A percentile compares a stretch with the other conserved stretches of the same genome.
Evolutionary conservation across 2,329 filamentous ascomycete genomes (phyloP).

Genomic region (Mariannaea elegans): DNA sequence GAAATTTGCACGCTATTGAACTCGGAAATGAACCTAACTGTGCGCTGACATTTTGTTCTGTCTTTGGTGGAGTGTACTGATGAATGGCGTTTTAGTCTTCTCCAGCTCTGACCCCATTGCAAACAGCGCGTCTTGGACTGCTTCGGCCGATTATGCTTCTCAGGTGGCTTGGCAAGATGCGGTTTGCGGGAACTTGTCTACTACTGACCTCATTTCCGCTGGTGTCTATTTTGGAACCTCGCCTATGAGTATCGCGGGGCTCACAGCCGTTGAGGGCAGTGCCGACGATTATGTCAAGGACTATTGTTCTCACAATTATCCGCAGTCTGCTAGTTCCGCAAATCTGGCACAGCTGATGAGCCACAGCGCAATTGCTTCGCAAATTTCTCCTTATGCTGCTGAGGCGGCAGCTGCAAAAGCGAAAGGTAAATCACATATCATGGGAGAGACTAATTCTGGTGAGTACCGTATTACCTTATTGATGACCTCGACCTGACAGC

Average conservation of each 20-base stretch:
- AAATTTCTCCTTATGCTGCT: constrained; percentile 47
- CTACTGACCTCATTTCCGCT: constrained; percentile 41
- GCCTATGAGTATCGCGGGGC: constrained; percentile 47
- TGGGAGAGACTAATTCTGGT: constrained; percentile 56
- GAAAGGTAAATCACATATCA: constrained; percentile 50
- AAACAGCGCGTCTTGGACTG: constrained; percentile 40
- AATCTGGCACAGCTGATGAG: constrained; percentile 52
- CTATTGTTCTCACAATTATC: constrained; percentile 58
- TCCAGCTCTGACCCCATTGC: constrained; percentile 33
- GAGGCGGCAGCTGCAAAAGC: constrained; percentile 49
- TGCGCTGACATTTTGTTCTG: constrained; percentile 37
- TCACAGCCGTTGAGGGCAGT: constrained; percentile 48
- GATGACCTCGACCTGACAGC: background rate
- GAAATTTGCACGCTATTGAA: constrained; percentile 62
- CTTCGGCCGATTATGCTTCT: constrained; percentile 43
- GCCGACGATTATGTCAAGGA: constrained; percentile 49
- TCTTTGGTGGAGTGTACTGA: background rate
- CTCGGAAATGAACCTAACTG: constrained; percentile 67
- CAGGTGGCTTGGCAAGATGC: constrained; percentile 45
- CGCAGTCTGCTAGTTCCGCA: constrained; percentile 46
- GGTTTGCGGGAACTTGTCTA: constrained; percentile 42
- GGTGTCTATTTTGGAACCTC: constrained; percentile 47
- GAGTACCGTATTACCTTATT: background rate
- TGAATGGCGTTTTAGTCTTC: constrained; percentile 9
- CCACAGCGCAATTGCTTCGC: constrained; percentile 49